A percentile compares a stretch with the other conserved stretches of the same genome.
Conservation (phyloP, 768 basidiomycete genomes). For the Asterophora parasitica region DNA sequence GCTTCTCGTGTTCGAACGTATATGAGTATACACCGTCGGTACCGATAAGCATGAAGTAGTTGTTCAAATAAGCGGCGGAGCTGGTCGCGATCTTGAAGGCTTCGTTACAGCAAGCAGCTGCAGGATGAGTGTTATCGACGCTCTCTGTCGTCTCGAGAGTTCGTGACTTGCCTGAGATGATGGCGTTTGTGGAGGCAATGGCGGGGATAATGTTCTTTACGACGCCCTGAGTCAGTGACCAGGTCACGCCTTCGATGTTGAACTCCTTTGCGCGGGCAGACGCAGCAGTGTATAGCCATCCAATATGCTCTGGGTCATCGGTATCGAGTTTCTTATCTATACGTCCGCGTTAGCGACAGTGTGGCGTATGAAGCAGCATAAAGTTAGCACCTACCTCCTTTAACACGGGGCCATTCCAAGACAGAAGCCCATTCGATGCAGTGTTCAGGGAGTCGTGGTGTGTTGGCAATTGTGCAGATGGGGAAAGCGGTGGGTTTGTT, state of each 20-base stretch:
- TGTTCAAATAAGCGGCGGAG: conserved; percentile 90
- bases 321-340: conserved; percentile 95
- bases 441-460: conserved; percentile 95
- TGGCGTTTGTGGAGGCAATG: conserved; percentile 97
- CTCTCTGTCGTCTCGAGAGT: background rate
- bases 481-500: conserved; percentile 97
- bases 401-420: conserved; percentile 94
- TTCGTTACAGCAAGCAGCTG: conserved; percentile 97
- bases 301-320: conserved; percentile 95
- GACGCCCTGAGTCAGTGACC: conserved; percentile 96
- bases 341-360: background rate
- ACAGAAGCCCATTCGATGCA: conserved; percentile 99
- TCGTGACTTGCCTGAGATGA: conserved; percentile 74
- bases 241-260: conserved; percentile 97
- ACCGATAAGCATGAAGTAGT: conserved; percentile 98
- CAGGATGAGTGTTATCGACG: conserved; percentile 2
- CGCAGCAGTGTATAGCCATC: conserved; percentile 85
- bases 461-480: conserved; percentile 98
- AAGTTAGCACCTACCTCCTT: conserved; percentile 56
- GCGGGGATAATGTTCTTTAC: conserved; percentile 99
- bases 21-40: conserved; percentile 96
- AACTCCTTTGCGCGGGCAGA: conserved; percentile 84
- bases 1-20: conserved; percentile 93
- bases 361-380: background rate
- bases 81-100: conserved; percentile 98